Percentiles rank a stretch among this genome's conserved stretches.
Evolutionary conservation across 495 filamentous ascomycete species (phyloP).

Genomic region (Aspergillus leporis): DNA sequence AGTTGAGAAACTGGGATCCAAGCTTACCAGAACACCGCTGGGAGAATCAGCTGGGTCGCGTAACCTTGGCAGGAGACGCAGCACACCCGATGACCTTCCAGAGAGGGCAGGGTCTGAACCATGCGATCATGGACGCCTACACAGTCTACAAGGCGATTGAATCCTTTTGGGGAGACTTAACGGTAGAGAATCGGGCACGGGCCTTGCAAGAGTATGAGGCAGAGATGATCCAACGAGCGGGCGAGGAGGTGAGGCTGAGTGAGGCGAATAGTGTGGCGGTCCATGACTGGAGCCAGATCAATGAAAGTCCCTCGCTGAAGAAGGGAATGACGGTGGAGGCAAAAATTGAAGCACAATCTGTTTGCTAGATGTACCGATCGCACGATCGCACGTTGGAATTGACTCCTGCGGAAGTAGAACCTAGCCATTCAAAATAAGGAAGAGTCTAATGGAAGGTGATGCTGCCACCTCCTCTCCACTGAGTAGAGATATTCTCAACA

Average conservation of each 20-base stretch:
- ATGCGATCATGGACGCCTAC: slow-evolving; percentile 47
- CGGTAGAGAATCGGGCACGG: slow-evolving; percentile 25
- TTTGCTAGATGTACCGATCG: no score
- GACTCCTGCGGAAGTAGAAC: no score
- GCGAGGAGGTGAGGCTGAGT: slow-evolving; percentile 44
- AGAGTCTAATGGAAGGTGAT: no score
- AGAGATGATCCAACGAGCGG: slow-evolving; percentile 50
- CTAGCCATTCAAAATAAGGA: no score
- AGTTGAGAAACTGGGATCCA: slow-evolving; percentile 26
- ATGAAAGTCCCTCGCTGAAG: no score
- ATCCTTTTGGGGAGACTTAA: slow-evolving; percentile 13
- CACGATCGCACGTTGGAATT: no score
- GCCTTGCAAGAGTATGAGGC: slow-evolving; percentile 33
- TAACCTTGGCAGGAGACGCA: slow-evolving; percentile 53
- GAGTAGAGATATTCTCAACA: no score
- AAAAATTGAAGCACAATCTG: no score
- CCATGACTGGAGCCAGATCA: slow-evolving; percentile 46
- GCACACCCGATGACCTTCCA: slow-evolving; percentile 52
- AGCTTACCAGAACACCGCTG: slow-evolving; percentile 16
- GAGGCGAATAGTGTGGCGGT: slow-evolving; percentile 42
- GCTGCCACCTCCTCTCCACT: no score
- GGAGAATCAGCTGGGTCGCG: slow-evolving; percentile 40
- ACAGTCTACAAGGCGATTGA: slow-evolving; percentile 39
- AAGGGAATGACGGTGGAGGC: no score
- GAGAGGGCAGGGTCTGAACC: slow-evolving; percentile 52